phyloP scores from a whole-genome alignment of 2,329 filamentous ascomycete genomes.

The Talaromyces albobiverticillius region DNA sequence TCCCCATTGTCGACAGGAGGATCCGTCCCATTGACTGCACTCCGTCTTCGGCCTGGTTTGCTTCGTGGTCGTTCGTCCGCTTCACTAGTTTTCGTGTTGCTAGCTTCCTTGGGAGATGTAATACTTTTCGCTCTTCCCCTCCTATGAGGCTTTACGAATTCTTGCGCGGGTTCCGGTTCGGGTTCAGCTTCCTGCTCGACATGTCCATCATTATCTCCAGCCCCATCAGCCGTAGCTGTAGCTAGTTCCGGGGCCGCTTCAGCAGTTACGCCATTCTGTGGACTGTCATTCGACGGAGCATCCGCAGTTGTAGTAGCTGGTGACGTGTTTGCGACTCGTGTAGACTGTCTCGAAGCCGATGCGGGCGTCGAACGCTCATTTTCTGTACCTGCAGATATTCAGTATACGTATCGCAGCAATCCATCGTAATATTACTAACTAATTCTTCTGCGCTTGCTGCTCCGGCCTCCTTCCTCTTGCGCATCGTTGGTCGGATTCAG shows the following conservation, averaged over 20 bases:
- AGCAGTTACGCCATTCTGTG: background rate
- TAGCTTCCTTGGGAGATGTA: background rate
- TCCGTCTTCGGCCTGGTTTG: background rate
- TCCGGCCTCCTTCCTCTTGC: constrained; percentile 8
- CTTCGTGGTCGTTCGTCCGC: background rate
- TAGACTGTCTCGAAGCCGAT: background rate
- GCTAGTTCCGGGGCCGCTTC: background rate
- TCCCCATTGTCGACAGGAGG: background rate
- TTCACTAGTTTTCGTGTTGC: background rate
- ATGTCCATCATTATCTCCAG: background rate
- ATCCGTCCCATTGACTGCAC: background rate
- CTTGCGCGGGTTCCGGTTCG: background rate
- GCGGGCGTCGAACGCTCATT: background rate
- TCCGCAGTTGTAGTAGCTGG: background rate
- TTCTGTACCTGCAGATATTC: background rate
- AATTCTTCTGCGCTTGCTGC: constrained; percentile 13
- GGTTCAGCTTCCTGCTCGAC: background rate
- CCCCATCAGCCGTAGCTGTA: background rate
- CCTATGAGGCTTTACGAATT: background rate
- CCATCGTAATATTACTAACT: background rate
- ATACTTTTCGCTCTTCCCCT: constrained; percentile 5
- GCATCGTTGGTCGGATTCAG: background rate
- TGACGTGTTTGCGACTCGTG: background rate
- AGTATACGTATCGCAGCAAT: background rate
- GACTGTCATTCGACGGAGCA: background rate